Conservation (phyloP, 2,329 filamentous ascomycete species). For the Coleophoma eucalyptorum region DNA sequence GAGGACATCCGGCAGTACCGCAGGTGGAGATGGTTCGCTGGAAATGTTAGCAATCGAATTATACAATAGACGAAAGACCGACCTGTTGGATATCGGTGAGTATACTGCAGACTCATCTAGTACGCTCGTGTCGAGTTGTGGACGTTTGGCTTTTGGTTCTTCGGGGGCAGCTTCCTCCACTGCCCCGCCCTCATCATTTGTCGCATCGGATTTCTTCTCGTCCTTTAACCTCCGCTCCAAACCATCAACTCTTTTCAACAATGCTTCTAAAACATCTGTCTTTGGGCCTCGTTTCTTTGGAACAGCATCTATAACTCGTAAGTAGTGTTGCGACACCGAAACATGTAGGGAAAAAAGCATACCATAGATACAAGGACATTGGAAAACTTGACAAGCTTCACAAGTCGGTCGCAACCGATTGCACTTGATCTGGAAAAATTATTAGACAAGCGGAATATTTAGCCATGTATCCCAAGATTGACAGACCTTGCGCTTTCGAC, state of each 20-base stretch:
- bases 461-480: background rate
- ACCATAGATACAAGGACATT: constrained; percentile 88
- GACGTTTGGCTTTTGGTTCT: constrained; percentile 31
- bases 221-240: constrained; percentile 77
- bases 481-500: constrained; percentile 82
- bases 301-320: constrained; percentile 61
- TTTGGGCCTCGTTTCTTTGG: constrained; percentile 89
- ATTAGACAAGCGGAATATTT: constrained; percentile 18
- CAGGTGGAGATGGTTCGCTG: constrained; percentile 42
- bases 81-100: constrained; percentile 38
- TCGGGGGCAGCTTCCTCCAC: constrained; percentile 19
- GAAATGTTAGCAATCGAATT: constrained; percentile 18
- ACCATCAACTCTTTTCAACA: constrained; percentile 81
- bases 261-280: constrained; percentile 81
- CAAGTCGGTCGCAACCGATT: constrained; percentile 81
- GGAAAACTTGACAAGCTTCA: constrained; percentile 85
- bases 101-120: constrained; percentile 36
- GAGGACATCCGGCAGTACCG: constrained; percentile 55
- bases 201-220: constrained; percentile 44
- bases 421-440: constrained; percentile 73
- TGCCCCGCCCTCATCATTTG: constrained; percentile 14
- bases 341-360: constrained; percentile 67
- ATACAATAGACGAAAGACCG: constrained; percentile 15
- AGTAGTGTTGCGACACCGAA: background rate
- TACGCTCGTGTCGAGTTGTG: constrained; percentile 32